Evolutionary conservation across 257 asterid genomes (phyloP).

Genomic region (Rehmannia glutinosa): DNA sequence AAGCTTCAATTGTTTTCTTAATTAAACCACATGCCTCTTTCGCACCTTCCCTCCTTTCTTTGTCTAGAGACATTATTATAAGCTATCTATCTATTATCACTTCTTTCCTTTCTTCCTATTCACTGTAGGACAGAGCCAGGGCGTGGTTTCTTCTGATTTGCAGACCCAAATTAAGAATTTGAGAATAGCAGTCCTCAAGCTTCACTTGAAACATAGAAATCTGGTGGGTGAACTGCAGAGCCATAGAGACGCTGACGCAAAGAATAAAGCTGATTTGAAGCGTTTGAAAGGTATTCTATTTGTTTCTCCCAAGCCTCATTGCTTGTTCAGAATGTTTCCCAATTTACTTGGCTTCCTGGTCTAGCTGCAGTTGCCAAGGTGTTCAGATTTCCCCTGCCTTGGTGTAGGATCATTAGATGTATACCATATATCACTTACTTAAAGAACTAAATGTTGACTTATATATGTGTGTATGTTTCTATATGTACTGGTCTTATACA

Average conservation of each 20-base stretch:
- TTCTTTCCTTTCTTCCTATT: slow-evolving; percentile 17
- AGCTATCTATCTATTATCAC: neutral
- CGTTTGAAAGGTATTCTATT: slow-evolving; percentile 55
- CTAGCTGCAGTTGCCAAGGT: slow-evolving; percentile 6
- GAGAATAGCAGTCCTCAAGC: slow-evolving; percentile 50
- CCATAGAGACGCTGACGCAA: slow-evolving; percentile 70
- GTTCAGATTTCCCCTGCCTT: neutral
- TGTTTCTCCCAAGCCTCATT: neutral
- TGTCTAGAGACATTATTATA: neutral
- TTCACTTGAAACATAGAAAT: slow-evolving; percentile 72
- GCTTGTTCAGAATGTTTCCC: neutral
- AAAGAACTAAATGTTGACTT: neutral
- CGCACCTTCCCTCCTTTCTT: neutral
- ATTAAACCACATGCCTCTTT: neutral
- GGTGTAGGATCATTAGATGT: neutral
- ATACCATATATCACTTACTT: neutral
- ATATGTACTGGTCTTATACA: neutral
- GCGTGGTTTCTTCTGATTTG: slow-evolving; percentile 45
- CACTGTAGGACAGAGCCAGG: slow-evolving; percentile 54
- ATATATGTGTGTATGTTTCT: neutral
- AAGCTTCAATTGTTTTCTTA: neutral
- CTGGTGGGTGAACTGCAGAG: slow-evolving; percentile 70
- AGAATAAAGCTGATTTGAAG: slow-evolving; percentile 65
- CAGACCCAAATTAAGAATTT: slow-evolving; percentile 53
- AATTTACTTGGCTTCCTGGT: slow-evolving; percentile 2